Conservation (phyloP, 2,329 filamentous ascomycete genomes). For the Xylariales sp. region DNA sequence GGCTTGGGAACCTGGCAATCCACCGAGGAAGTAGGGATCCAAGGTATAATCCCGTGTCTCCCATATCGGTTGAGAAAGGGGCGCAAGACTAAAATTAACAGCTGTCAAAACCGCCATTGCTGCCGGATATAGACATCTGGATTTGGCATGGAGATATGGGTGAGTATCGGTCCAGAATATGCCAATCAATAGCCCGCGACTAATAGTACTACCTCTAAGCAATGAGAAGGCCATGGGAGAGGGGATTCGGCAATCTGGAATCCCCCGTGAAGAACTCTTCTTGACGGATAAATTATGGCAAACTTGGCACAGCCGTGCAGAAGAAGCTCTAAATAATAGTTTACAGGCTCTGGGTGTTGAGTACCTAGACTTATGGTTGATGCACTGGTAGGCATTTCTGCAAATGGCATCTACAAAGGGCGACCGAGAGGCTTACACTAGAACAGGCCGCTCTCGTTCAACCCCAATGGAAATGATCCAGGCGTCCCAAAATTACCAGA, state of each 20-base stretch:
- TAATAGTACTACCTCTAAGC: too few relatives aligned
- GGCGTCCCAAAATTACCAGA: conserved; percentile 71
- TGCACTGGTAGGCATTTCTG: too few relatives aligned
- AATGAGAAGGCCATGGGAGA: background rate
- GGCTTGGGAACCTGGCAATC: background rate
- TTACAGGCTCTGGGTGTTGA: conserved; percentile 70
- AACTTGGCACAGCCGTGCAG: conserved; percentile 67
- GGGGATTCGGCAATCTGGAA: conserved; percentile 33
- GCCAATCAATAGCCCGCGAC: too few relatives aligned
- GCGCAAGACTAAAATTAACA: too few relatives aligned
- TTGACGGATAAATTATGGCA: conserved; percentile 84
- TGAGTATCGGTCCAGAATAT: too few relatives aligned
- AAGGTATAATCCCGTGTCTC: too few relatives aligned
- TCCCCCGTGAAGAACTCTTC: conserved; percentile 75
- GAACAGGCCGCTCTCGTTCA: conserved; percentile 68
- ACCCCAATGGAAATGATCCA: conserved; percentile 71
- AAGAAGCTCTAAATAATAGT: conserved; percentile 67
- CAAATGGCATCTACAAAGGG: too few relatives aligned
- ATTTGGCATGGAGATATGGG: too few relatives aligned
- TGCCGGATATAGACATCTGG: background rate
- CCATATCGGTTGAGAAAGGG: too few relatives aligned
- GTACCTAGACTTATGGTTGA: too few relatives aligned
- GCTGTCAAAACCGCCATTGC: background rate
- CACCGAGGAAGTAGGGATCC: background rate
- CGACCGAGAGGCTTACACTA: too few relatives aligned